Base-by-base conservation (phyloP, 2,329 filamentous ascomycete species). In the Fonsecaea multimorphosa region DNA sequence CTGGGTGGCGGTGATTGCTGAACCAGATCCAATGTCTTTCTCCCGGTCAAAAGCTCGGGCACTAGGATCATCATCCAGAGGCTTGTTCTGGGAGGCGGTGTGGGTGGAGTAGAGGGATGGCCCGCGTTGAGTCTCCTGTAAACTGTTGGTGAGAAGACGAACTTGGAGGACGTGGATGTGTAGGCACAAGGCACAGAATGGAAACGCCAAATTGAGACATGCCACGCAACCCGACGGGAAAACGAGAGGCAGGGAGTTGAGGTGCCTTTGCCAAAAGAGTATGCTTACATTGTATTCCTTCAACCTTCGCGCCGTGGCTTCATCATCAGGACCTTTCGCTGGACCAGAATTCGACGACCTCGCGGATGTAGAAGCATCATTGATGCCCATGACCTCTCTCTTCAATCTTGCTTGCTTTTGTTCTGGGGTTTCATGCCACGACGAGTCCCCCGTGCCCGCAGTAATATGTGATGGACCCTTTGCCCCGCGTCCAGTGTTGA, bases 371-470 rank as follows among this genome's bases (percentile, higher is more conserved):
- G 57, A 24, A 27, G 61, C 34, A 22, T 77, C 74, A 65, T 77
- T 79, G 2, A 93, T 86, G 0, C 93, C 93, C 71, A 97, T 85
- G 11, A 96, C 90, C 60, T 95, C 87, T 75, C 96, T 88, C 72
- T 90, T 89, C 24, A 97, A 79, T 44, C 92, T 85, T 77, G 90
- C 89, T 64, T 91, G 87, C 77, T 96, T 96, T 78, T 97, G 86
- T 75, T 94, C 91, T 0, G 92, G 91, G 8, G 92, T 97, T 77
- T 98, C 94, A 0, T 92, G 93, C 94, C 94, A 98, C 51, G 94
- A 87, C 24, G 87, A 87, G 74, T 86, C 85, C 53, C 79, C 76
- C 12, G 76, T 79, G 19, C 77, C 76, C 3, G 76, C 77, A 9
- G 73, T 72, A n/a, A 75, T 75, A 3, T 78, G 77, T 27, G 71